Conservation (phyloP, 371 early-diverging fungal genomes). For the Smittium mucronatum region DNA sequence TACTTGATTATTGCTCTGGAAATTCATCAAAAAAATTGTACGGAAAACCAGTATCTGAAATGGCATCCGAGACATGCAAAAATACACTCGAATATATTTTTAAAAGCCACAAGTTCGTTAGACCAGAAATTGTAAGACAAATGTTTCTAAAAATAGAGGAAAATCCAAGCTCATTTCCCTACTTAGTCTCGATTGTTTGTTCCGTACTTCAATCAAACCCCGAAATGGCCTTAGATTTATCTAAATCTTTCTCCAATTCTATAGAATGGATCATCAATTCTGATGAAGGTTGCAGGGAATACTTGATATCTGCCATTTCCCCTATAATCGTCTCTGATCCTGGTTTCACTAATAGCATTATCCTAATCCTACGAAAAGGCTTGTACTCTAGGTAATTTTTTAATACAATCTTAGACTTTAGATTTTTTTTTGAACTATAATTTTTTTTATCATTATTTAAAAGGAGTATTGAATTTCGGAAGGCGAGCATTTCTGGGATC, state of each 20-base stretch:
- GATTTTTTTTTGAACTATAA: background rate
- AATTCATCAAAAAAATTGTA: constrained; percentile 1
- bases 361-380: constrained; percentile 29
- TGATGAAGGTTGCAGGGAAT: constrained; percentile 11
- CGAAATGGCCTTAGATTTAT: background rate
- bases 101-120: constrained; percentile 25
- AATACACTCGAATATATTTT: constrained; percentile 11
- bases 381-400: constrained; percentile 20
- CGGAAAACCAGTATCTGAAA: background rate
- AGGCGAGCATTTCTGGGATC: constrained; percentile 21
- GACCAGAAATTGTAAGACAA: constrained; percentile 27
- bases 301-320: constrained; percentile 12
- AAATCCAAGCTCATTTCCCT: background rate
- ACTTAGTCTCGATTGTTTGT: background rate
- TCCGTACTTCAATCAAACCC: background rate
- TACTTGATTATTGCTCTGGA: constrained; percentile 14
- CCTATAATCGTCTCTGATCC: constrained; percentile 21
- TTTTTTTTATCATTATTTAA: background rate
- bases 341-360: constrained; percentile 19
- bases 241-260: too few species aligned
- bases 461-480: constrained; percentile 21
- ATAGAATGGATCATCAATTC: constrained; percentile 22
- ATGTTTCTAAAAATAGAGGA: constrained; percentile 11
- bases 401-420: background rate
- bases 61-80: background rate